Evolutionary conservation across 805 yeast species (phyloP), one percentile per base, ranked within the genome.

Genomic region (Schwanniomyces polymorphus): DNA sequence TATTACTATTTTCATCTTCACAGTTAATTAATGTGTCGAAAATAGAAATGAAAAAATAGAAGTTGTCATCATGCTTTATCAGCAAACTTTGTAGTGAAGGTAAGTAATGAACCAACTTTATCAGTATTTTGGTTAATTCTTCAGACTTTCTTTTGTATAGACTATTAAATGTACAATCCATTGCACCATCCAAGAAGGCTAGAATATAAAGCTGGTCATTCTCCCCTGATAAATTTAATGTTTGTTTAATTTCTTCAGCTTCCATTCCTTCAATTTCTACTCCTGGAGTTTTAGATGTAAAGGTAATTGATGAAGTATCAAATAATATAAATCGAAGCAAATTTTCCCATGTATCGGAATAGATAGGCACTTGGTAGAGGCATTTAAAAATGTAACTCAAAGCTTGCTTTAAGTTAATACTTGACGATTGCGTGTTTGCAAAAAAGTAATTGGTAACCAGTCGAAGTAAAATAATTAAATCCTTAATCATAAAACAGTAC

Each of bases 271-370:
- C 49, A 5, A 56, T 60, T 2, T 52, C 46, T 4, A 43, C 11
- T 1, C 45, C 46, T n/a, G 42, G 51, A 4, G 46, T 50, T 14
- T 46, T 51, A 7, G 56, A 45, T 6, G 39, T 42, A 44, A 59
- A 64, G 5, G 38, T 47, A 39, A 70, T 46, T 1, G 78, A 61
- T 0, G 80, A 70, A 2, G 70, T 40, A 54, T 81, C 88, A 39
- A 70, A 66, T 16, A 75, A 53, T 4, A 75, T 56, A 51, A 74
- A 79, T 2, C 68, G 62, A 1, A 76, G 50, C 10, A 80, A 55
- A 16, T 65, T 53, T 41, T 73, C 75, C 81, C 73, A 53, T 41
- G 57, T 42, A 42, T 51, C 57, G 45, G 60, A 54, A 49, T 70
- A 76, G 5, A 59, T 51, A 0, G 72, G 66, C 11, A 65, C 49